A percentile compares a stretch with the other conserved stretches of the same genome.
These are phyloP conservation scores for Ceratocystis harringtonii DNA, from an alignment of 2,329 filamentous ascomycete species.

Conservation along the genomic window DNA sequence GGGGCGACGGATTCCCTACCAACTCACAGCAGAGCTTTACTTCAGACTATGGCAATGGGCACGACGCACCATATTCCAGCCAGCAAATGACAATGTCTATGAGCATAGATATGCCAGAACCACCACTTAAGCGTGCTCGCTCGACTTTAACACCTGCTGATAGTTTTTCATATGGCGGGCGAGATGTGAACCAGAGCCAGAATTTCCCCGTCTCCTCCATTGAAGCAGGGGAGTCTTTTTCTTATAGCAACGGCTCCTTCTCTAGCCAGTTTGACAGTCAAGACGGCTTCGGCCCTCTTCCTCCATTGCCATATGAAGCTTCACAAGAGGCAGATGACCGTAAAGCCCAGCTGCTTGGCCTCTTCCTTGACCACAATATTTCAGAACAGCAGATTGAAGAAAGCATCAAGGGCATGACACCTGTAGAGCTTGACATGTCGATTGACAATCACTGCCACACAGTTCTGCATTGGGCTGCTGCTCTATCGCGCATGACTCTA, in stretches of 20 bases:
- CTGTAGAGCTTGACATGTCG: conserved; percentile 76
- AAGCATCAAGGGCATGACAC: conserved; percentile 58
- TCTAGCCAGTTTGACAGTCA: not conserved
- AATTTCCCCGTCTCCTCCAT: conserved; percentile 58
- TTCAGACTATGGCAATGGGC: conserved; percentile 51
- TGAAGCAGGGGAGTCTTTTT: conserved; percentile 65
- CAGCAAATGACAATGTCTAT: conserved; percentile 29
- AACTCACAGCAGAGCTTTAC: conserved; percentile 74
- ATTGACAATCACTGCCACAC: conserved; percentile 83
- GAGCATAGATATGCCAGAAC: conserved; percentile 47
- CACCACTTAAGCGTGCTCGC: conserved; percentile 64
- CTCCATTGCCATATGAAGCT: conserved; percentile 47
- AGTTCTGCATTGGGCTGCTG: conserved; percentile 90
- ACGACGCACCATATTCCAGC: conserved; percentile 14
- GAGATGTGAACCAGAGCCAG: conserved; percentile 29
- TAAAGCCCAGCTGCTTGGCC: conserved; percentile 62
- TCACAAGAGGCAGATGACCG: conserved; percentile 60
- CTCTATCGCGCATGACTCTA: conserved; percentile 70
- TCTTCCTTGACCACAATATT: conserved; percentile 62
- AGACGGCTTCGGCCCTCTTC: conserved; percentile 44
- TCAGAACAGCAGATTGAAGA: conserved; percentile 61
- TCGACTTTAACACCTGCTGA: conserved; percentile 39
- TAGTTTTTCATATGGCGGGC: conserved; percentile 39
- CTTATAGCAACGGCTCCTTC: conserved; percentile 40
- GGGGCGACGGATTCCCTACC: conserved; percentile 49